Evolutionary conservation across 1,284 basidiomycete genomes (phyloP).

Genomic region (Papiliotrema flavescens): DNA sequence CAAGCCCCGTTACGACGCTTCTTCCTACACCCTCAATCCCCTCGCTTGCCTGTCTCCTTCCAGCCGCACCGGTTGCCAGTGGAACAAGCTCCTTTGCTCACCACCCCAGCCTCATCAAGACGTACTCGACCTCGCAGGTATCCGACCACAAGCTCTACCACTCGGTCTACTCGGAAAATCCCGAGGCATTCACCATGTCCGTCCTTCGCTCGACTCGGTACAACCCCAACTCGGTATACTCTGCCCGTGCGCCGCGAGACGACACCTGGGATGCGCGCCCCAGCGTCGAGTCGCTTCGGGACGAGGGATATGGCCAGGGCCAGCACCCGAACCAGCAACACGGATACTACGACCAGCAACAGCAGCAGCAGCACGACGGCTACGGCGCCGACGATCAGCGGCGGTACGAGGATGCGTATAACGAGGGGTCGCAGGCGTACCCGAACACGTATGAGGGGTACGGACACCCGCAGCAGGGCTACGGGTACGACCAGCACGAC

Average conservation of each 20-base stretch:
- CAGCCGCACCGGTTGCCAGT: too few species aligned
- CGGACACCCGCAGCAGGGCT: constrained; percentile 7
- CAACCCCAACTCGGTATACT: constrained; percentile 54
- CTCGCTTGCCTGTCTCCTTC: too few species aligned
- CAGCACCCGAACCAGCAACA: not conserved
- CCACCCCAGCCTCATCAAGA: constrained; percentile 64
- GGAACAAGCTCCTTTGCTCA: too few species aligned
- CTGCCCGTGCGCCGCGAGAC: constrained; percentile 33
- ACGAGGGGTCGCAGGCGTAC: constrained; percentile 12
- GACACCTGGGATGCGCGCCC: constrained; percentile 71
- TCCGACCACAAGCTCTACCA: constrained; percentile 76
- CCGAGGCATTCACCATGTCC: constrained; percentile 58
- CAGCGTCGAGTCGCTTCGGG: constrained; percentile 52
- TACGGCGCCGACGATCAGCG: constrained; percentile 2
- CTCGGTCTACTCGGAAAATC: constrained; percentile 58
- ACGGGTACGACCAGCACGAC: constrained; percentile 1
- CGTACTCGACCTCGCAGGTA: constrained; percentile 70
- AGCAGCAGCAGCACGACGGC: not conserved
- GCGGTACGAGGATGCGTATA: constrained; percentile 28
- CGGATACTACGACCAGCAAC: not conserved
- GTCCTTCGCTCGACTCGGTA: constrained; percentile 59
- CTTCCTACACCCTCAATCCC: too few species aligned
- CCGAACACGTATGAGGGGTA: constrained; percentile 10
- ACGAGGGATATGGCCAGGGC: constrained; percentile 4
- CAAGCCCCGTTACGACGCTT: too few species aligned